Percentiles rank a stretch among this genome's conserved stretches.
Evolutionary conservation across 2,329 filamentous ascomycete species (phyloP).

Genomic region (Penicillium digitatum): DNA sequence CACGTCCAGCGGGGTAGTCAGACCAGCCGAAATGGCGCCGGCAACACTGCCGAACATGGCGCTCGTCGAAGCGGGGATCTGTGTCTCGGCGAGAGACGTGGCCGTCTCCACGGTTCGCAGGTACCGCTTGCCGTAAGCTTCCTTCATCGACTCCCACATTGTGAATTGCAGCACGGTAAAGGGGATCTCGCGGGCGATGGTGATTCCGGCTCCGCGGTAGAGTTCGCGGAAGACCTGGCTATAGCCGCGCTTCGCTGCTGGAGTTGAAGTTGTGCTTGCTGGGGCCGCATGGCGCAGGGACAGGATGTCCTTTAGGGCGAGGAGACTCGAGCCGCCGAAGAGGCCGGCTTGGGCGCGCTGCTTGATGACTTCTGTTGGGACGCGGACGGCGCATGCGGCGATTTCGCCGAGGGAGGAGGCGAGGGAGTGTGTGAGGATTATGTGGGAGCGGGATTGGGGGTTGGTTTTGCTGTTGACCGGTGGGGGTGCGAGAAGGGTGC

Average conservation of each 20-base stretch:
- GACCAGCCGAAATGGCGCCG: constrained; percentile 77
- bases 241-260: constrained; percentile 38
- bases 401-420: constrained; percentile 85
- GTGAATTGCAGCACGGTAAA: constrained; percentile 98
- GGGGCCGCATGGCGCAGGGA: constrained; percentile 41
- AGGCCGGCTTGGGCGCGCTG: constrained; percentile 88
- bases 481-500: constrained; percentile 42
- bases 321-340: constrained; percentile 65
- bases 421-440: constrained; percentile 65
- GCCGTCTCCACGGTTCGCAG: constrained; percentile 39
- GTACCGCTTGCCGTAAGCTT: constrained; percentile 40
- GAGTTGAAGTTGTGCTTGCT: background rate
- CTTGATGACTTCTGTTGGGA: constrained; percentile 96
- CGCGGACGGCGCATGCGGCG: constrained; percentile 84
- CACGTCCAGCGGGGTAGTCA: constrained; percentile 92
- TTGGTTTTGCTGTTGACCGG: constrained; percentile 17
- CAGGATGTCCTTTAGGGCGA: constrained; percentile 68
- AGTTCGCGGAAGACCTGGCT: constrained; percentile 71
- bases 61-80: constrained; percentile 69
- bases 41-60: constrained; percentile 79
- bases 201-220: constrained; percentile 89
- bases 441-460: constrained; percentile 32
- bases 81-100: constrained; percentile 29
- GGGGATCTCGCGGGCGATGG: constrained; percentile 90
- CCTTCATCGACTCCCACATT: constrained; percentile 90